These are phyloP conservation scores for Penicillium brasilianum DNA, from an alignment of 2,329 filamentous ascomycete genomes.

Conservation along the genomic window DNA sequence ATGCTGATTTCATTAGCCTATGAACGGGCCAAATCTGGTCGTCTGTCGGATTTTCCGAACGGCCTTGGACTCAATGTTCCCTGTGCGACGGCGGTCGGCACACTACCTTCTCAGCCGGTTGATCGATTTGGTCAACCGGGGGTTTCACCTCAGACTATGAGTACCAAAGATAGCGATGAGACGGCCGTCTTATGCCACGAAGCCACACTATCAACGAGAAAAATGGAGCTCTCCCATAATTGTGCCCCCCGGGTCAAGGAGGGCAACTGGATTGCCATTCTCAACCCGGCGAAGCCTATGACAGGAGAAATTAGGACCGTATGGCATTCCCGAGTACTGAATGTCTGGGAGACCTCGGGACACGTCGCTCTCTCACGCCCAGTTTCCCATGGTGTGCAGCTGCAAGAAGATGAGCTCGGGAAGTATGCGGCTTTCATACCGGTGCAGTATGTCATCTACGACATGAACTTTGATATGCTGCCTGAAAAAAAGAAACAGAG, in stretches of 20 bases:
- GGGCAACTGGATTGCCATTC: constrained; percentile 61
- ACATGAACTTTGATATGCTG: constrained; percentile 50
- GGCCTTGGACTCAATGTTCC: constrained; percentile 63
- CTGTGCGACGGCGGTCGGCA: neutral
- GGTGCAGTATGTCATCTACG: constrained; percentile 38
- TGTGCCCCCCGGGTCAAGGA: constrained; percentile 40
- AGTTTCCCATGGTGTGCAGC: constrained; percentile 15
- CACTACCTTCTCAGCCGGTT: neutral
- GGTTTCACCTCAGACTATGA: neutral
- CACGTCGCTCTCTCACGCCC: constrained; percentile 46
- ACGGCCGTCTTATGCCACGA: neutral
- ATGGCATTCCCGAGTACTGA: constrained; percentile 56
- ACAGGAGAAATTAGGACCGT: constrained; percentile 11
- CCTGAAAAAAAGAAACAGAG: constrained; percentile 31
- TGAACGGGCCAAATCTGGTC: constrained; percentile 51
- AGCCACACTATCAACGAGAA: neutral
- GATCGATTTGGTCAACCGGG: neutral
- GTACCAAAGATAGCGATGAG: neutral
- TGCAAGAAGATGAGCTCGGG: neutral
- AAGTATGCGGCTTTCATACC: neutral
- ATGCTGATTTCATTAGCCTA: constrained; percentile 84
- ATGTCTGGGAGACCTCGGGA: constrained; percentile 51
- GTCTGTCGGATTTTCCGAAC: constrained; percentile 60
- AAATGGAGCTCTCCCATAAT: constrained; percentile 50
- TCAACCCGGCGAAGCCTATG: constrained; percentile 12